phyloP scores from a whole-genome alignment of 2,329 filamentous ascomycete genomes.

The Nothopassalora personata region DNA sequence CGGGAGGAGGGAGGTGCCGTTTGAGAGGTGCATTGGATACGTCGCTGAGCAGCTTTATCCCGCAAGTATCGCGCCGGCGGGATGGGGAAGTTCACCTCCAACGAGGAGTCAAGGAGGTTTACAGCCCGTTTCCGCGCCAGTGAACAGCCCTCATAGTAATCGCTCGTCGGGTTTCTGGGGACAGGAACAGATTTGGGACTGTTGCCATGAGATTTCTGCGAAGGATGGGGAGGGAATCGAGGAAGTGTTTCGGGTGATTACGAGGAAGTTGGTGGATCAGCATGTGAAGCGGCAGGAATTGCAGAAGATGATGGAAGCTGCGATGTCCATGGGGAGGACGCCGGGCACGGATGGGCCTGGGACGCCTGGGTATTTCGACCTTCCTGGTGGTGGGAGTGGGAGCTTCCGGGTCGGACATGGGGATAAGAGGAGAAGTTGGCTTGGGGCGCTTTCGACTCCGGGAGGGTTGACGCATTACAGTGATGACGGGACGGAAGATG shows the following conservation, averaged over 20 bases:
- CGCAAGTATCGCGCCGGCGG: slow-evolving; percentile 9
- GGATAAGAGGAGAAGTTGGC: slow-evolving; percentile 62
- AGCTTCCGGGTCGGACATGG: slow-evolving; percentile 56
- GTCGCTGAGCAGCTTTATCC: slow-evolving; percentile 87
- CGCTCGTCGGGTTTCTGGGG: slow-evolving; percentile 76
- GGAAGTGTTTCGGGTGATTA: slow-evolving; percentile 88
- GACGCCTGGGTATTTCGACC: slow-evolving; percentile 46
- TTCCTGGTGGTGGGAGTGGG: slow-evolving; percentile 44
- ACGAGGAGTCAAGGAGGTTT: slow-evolving; percentile 37
- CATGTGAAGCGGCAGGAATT: slow-evolving; percentile 51
- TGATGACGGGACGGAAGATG: slow-evolving; percentile 23
- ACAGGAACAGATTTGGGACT: slow-evolving; percentile 83
- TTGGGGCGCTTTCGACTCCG: slow-evolving; percentile 52
- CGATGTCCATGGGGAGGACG: slow-evolving; percentile 36
- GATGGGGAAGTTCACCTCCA: slow-evolving; percentile 13
- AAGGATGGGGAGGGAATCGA: slow-evolving; percentile 94
- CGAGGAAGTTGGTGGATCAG: slow-evolving; percentile 76
- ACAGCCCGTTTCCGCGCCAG: slow-evolving; percentile 36
- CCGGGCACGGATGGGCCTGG: slow-evolving; percentile 37
- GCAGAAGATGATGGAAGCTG: slow-evolving; percentile 42
- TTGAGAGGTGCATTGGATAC: slow-evolving; percentile 93
- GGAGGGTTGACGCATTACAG: slow-evolving; percentile 28
- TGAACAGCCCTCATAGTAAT: slow-evolving; percentile 42
- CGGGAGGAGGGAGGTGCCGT: slow-evolving; percentile 72
- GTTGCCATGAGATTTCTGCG: slow-evolving; percentile 92